Conservation (phyloP, 176 grass and related monocot species). For the Alopecurus myosuroides region DNA sequence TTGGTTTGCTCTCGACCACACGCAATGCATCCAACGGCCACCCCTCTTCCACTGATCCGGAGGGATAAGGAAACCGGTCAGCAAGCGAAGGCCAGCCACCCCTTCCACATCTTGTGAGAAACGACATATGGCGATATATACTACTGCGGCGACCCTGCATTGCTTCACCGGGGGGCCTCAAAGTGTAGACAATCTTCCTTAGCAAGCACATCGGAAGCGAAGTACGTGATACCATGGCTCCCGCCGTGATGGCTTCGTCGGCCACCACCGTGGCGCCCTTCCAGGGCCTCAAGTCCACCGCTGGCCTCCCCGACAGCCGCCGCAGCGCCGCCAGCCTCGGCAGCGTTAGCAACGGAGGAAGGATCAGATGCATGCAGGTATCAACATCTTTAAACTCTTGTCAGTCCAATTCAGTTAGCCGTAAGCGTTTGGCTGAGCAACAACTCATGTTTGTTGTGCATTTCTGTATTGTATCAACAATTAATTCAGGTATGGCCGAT, state of each 20-base stretch:
- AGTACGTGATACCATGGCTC: not conserved
- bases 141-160: not conserved
- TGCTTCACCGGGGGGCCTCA: not conserved
- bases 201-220: too few species aligned
- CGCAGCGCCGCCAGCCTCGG: not conserved
- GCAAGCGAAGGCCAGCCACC: not conserved
- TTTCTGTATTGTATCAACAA: not conserved
- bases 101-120: not conserved
- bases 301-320: not conserved
- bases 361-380: conserved; percentile 1
- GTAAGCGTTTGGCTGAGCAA: not conserved
- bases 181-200: not conserved
- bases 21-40: not conserved
- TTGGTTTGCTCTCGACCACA: not conserved
- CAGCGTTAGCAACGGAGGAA: not conserved
- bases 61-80: not conserved
- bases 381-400: too few species aligned
- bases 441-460: not conserved
- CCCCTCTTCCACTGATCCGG: not conserved
- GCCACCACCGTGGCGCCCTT: not conserved
- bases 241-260: conserved; percentile 1
- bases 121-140: not conserved
- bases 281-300: not conserved
- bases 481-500: not conserved
- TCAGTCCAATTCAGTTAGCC: not conserved